Evolutionary conservation across 495 filamentous ascomycete species (phyloP).

Genomic region (Pyrenopolyporus hunteri): DNA sequence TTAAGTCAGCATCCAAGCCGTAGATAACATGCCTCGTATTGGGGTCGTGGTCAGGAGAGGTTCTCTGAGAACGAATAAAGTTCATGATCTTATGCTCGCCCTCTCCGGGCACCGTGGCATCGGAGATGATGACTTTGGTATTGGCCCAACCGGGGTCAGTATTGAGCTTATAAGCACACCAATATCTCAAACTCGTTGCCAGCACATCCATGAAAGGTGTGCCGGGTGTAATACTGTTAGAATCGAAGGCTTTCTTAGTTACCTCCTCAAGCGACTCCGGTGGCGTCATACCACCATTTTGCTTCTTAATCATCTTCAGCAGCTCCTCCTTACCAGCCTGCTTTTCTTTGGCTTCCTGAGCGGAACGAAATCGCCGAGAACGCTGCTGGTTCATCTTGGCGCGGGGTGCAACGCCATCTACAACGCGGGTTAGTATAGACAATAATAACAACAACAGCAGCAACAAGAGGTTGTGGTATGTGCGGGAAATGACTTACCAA

Average conservation of each 20-base stretch:
- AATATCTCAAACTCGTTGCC: constrained; percentile 89
- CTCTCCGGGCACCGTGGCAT: constrained; percentile 96
- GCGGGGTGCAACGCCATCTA: constrained; percentile 90
- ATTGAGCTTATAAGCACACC: constrained; percentile 95
- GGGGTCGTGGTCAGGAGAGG: constrained; percentile 88
- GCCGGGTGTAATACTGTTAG: constrained; percentile 96
- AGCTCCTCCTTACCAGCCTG: constrained; percentile 90
- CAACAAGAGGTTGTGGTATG: background rate
- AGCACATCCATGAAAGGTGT: constrained; percentile 99
- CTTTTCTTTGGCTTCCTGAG: constrained; percentile 92
- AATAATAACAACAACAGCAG: no score
- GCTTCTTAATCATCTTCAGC: constrained; percentile 75
- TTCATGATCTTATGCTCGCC: constrained; percentile 99
- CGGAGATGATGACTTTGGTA: constrained; percentile 97
- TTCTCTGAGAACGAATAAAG: constrained; percentile 91
- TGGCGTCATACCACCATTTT: constrained; percentile 67
- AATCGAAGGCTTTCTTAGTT: constrained; percentile 93
- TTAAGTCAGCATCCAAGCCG: constrained; percentile 94
- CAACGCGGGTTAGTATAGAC: constrained; percentile 43
- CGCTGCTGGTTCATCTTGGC: constrained; percentile 99
- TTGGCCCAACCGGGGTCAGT: constrained; percentile 97
- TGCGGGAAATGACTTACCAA: constrained; percentile 82
- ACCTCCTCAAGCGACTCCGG: constrained; percentile 66
- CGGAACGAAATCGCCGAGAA: constrained; percentile 87
- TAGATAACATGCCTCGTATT: constrained; percentile 97